A percentile compares a stretch with the other conserved stretches of the same genome.
Conservation (phyloP, 108 stramenopile species). For the Poteriospumella lacustris region DNA sequence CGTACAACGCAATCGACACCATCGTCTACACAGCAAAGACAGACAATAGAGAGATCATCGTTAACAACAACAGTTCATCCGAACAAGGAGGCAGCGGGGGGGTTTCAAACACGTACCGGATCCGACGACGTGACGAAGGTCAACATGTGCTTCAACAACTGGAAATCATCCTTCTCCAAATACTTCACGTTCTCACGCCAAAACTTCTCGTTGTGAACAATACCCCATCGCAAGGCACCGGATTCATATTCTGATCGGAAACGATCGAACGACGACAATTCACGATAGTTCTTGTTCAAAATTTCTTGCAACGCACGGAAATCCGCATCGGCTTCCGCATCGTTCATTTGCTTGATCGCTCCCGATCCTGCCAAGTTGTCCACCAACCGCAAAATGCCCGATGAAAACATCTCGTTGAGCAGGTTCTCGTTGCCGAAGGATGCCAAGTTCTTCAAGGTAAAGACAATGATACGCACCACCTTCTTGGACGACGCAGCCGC, state of each 20-base stretch:
- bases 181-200: constrained; percentile 56
- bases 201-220: constrained; percentile 85
- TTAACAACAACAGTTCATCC: too few relatives aligned
- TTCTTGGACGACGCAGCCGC: neutral
- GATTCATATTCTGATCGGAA: constrained; percentile 65
- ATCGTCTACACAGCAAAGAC: constrained; percentile 53
- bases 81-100: too few relatives aligned
- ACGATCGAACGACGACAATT: constrained; percentile 84
- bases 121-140: neutral
- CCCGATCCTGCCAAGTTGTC: neutral
- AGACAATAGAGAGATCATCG: too few relatives aligned
- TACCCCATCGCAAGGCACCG: constrained; percentile 72
- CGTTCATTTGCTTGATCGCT: neutral
- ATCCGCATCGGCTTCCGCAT: constrained; percentile 15
- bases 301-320: constrained; percentile 49
- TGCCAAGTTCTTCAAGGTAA: neutral
- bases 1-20: constrained; percentile 87
- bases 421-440: too few relatives aligned
- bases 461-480: neutral
- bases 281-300: constrained; percentile 73
- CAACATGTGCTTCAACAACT: constrained; percentile 50
- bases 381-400: neutral
- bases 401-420: constrained; percentile 21
- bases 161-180: constrained; percentile 52
- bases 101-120: constrained; percentile 5